These are phyloP conservation scores for Neospora caninum DNA, from an alignment of 169 alveolate species.

Conservation along the genomic window DNA sequence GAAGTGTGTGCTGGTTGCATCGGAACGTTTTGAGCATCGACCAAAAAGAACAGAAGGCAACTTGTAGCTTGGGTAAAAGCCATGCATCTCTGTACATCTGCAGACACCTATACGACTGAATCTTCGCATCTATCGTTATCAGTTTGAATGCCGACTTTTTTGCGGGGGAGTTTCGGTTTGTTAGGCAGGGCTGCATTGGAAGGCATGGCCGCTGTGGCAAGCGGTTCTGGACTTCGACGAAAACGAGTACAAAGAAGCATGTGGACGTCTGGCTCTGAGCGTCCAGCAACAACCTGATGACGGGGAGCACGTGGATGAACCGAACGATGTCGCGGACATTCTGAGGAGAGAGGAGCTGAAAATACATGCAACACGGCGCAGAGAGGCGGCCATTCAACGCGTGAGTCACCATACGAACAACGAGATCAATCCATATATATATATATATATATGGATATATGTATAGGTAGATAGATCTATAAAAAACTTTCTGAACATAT, in stretches of 20 bases:
- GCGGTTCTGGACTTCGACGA: constrained; percentile 58
- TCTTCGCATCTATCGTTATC: too few relatives aligned
- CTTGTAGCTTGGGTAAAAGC: too few relatives aligned
- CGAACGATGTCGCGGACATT: not conserved
- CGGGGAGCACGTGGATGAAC: not conserved
- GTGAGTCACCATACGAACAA: not conserved
- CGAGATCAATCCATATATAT: not conserved
- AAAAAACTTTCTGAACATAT: too few relatives aligned
- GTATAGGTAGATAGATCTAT: not conserved
- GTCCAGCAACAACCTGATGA: not conserved
- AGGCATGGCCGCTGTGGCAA: constrained; percentile 70
- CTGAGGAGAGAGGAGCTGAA: not conserved
- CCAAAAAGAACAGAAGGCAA: too few relatives aligned
- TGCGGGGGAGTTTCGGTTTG: too few relatives aligned
- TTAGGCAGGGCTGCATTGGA: constrained; percentile 68
- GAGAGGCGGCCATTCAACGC: not conserved
- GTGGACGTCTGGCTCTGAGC: not conserved
- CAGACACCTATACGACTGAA: too few relatives aligned
- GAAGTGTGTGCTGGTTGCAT: too few relatives aligned
- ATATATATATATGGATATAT: not conserved
- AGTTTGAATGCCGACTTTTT: too few relatives aligned
- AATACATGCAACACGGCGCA: not conserved
- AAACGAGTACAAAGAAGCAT: constrained; percentile 39
- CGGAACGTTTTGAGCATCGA: too few relatives aligned
- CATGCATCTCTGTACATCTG: too few relatives aligned